Evolutionary conservation across 2,329 filamentous ascomycete species (phyloP), one percentile per base, ranked within the genome.

Genomic region (Xylariales sp.): DNA sequence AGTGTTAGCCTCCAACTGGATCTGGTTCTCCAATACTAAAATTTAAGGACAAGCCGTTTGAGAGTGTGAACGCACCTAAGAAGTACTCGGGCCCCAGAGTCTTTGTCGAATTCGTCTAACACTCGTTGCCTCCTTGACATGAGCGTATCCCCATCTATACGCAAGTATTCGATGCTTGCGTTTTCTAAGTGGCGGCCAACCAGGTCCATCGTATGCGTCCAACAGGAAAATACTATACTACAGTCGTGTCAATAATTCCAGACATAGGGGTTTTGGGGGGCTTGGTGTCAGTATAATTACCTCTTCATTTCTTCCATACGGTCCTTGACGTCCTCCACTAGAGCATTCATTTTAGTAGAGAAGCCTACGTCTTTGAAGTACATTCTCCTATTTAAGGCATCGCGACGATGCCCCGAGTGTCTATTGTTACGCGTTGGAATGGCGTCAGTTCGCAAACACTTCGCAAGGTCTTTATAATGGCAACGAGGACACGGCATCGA

Each of bases 211-310:
- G 82, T 83, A 0, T 78, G 73, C 0, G 80, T 84, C 83, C 82
- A 85, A 64, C 78, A 83, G 0, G 82, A 83, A 46, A 84, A 85
- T 50, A 84, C 78, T 39, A 84, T 83, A 50, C 81, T 84, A 49
- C 28, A 60, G 16, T 10, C 50, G 23, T 32, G 30, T 64, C 18
- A 62, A 57, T 16, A 61, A 36, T n/a, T 56, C 77, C 78, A 14
- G 72, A 76, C 9, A 52, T 64, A 28, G 46, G 32, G 65, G 16
- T 62, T 32, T 9, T 14, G 39, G 28, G 10, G 12, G 12, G 46
- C 23, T 8, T 55, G 5, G 7, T 7, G 5, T 16, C 5, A 23
- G 52, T 50, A 58, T 43, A 69, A 58, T 46, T 71, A 73, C 75
- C 75, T 77, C 57, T 78, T 76, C 5, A 71, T 72, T 61, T 48